Evolutionary conservation across 228 moss, liverwort and hornwort genomes (phyloP).

Genomic region (Sphagnum fallax): DNA sequence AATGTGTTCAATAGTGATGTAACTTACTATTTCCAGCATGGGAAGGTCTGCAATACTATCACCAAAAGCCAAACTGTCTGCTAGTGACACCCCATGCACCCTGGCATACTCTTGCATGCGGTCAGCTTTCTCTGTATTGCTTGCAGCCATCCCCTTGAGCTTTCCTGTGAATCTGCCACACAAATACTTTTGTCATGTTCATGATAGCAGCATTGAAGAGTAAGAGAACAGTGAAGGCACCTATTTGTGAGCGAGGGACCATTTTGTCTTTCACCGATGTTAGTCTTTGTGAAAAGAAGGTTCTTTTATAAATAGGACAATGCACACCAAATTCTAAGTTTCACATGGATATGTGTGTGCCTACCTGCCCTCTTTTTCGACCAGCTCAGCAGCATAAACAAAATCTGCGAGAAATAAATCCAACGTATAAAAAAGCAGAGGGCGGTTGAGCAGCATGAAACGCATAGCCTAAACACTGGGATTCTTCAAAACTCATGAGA

Average conservation of each 20-base stretch:
- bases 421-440: background rate
- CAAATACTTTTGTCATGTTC: background rate
- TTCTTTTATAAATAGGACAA: no score
- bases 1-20: background rate
- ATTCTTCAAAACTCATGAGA: background rate
- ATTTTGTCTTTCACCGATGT: no score
- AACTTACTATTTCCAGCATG: slow-evolving; percentile 34
- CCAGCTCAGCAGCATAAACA: slow-evolving; percentile 34
- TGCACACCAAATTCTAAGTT: no score
- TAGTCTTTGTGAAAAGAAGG: no score
- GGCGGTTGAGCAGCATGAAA: background rate
- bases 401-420: slow-evolving; percentile 14
- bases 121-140: slow-evolving; percentile 32
- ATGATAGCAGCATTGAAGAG: background rate
- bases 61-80: slow-evolving; percentile 38
- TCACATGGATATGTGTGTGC: background rate
- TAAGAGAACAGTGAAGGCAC: background rate
- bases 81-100: slow-evolving; percentile 21
- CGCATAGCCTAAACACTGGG: background rate
- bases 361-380: slow-evolving; percentile 39
- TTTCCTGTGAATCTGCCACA: slow-evolving; percentile 27
- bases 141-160: slow-evolving; percentile 25
- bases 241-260: no score
- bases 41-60: slow-evolving; percentile 38
- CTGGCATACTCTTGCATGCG: slow-evolving; percentile 27